Base-by-base conservation (phyloP, 2,329 filamentous ascomycete species). In the Diaporthe eres region DNA sequence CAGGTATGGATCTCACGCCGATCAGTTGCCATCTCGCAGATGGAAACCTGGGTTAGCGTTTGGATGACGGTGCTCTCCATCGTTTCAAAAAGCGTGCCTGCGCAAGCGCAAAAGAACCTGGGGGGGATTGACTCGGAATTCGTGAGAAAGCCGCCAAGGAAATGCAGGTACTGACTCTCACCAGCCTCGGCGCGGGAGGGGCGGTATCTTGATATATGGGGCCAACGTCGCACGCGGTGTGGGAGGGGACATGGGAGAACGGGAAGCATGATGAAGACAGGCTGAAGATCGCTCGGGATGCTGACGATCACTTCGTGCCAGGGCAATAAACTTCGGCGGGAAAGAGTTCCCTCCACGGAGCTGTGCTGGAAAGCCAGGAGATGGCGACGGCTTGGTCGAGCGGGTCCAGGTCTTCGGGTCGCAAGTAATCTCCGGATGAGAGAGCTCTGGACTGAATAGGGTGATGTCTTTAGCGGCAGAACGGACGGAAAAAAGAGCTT, bases 201-300 rank as follows among this genome's bases (percentile, higher is more conserved):
- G 34, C 42, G 37, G 49, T 74, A 65, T 63, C 44, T 80, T 77
- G 28, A 79, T 68, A 57, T 80, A 81, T 22, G 80, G 80, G 80
- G 13, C 75, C 75, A 39, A 77, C 74, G 25, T 77, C 70, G 76
- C 80, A 81, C 10, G 80, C 80, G 74, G 77, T 74, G 63, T 80
- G 73, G 61, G 81, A 77, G 71, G 79, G 31, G 15, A 22, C 9
- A 80, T 68, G 12, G 15, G 79, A 77, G 44, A 80, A 76, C 15
- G 12, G 79, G 80, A 1, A 81, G 76, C 80, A 80, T 81, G 67
- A 81, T 77, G n/a, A 80, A 80, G 55, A 65, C 79, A 80, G 68
- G 15, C 77, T 77, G 39, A 80, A 75, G 53, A 81, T 77, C 42
- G 74, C 77, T 0, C 77, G 80, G 80, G 25, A 81, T 79, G 3